Evolutionary conservation across 2,329 filamentous ascomycete genomes (phyloP), one percentile per base, ranked within the genome.

Genomic region (Epichloe brachyelytri): DNA sequence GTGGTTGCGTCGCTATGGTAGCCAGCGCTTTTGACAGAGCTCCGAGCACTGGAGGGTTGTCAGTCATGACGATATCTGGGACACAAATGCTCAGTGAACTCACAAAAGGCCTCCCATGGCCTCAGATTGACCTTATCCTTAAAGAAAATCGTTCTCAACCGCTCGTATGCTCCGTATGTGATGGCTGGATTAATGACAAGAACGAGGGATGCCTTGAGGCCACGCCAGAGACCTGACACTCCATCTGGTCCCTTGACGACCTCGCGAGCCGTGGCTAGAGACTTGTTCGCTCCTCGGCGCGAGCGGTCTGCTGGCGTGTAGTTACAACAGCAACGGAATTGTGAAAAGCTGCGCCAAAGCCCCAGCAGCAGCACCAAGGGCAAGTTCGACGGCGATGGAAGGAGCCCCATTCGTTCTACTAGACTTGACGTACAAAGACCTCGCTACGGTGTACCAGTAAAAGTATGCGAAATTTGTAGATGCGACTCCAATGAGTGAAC

Each of bases 391-490:
- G 4, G 85, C 79, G 0, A 90, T 97, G 19, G 86, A 83, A 2
- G 89, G 88, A 26, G 83, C 64, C 3, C 62, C 63, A 5, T 64
- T 59, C 3, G 65, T 65, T 58, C 77, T 78, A 55, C 76, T 66
- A 40, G 79, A 71, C 57, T 78, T 78, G 58, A 87, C 69, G 66
- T 97, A 97, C 19, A 95, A 68, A 15, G 81, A 81, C 56, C 93
- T 82, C 34, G 96, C 88, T 30, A 93, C 71, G 5, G 88, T 91
- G 67, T 97, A 97, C 90, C 91, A 97, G 73, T 98, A 98, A 67
- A 98, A 98, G 71, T 98, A 98, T 61, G 93, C 93, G 65, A 98
- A 98, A 69, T 98, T 98, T 49, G 91, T 97, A 26, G 90, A 96
- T 1, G 89, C 91, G 37, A 98, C 93, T 50, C 93, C 93, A 48